Evolutionary conservation across 495 filamentous ascomycete genomes (phyloP).

Genomic region (Halenospora varia): DNA sequence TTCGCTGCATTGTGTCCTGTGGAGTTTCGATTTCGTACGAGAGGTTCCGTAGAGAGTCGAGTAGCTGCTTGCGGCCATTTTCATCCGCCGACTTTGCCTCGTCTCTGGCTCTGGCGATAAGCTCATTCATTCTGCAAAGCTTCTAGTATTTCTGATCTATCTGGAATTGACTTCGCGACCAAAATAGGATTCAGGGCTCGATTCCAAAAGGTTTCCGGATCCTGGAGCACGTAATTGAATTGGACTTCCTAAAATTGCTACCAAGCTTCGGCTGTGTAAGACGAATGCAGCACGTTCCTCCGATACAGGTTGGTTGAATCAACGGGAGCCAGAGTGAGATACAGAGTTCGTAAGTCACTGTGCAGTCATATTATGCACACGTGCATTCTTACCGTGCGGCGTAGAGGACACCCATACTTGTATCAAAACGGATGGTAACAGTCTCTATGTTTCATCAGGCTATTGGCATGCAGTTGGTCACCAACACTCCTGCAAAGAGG

Average conservation of each 20-base stretch:
- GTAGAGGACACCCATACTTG: neutral
- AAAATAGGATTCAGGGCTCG: neutral
- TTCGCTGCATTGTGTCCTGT: neutral
- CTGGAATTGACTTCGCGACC: neutral
- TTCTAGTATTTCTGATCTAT: neutral
- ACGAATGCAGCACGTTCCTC: neutral
- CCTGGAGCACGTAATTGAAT: neutral
- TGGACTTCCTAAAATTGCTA: neutral
- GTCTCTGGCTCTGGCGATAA: neutral
- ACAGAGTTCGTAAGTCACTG: neutral
- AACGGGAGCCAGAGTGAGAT: neutral
- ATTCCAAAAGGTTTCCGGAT: neutral
- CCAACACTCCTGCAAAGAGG: neutral
- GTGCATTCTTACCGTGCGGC: neutral
- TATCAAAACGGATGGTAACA: neutral
- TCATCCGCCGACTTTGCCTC: neutral
- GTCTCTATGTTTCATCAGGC: neutral
- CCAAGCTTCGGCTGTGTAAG: neutral
- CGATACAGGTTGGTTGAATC: neutral
- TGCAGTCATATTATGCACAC: neutral
- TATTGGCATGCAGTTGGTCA: neutral
- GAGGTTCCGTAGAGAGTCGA: neutral
- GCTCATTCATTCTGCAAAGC: neutral
- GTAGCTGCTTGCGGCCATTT: neutral
- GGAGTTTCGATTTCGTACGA: neutral